Percentiles rank a stretch among this genome's conserved stretches.
These are phyloP conservation scores for Simplicillium aogashimaense DNA, from an alignment of 2,329 filamentous ascomycete genomes.

Conservation along the genomic window DNA sequence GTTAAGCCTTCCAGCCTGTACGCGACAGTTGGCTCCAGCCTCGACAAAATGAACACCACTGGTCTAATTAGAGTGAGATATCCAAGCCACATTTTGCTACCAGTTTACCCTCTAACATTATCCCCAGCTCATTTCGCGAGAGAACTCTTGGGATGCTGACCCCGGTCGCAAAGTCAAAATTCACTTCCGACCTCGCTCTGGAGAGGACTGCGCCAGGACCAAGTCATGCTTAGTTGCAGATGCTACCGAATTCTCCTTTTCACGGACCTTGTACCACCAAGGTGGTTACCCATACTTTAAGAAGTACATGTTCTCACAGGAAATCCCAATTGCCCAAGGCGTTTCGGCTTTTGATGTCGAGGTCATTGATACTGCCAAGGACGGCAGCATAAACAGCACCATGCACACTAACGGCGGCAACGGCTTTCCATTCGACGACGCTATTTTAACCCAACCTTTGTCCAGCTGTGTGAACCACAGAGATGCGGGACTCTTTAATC, in stretches of 20 bases:
- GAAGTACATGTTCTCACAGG: slow-evolving; percentile 3
- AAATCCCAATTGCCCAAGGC: slow-evolving; percentile 3
- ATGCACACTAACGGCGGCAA: slow-evolving; percentile 6
- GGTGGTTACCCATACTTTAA: slow-evolving; percentile 6
- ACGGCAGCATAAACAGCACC: slow-evolving; percentile 4
- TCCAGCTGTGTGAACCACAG: slow-evolving; percentile 3
- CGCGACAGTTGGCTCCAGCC: slow-evolving; percentile 5
- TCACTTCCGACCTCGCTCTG: slow-evolving; percentile 7
- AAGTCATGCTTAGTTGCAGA: slow-evolving; percentile 2
- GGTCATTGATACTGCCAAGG: slow-evolving; percentile 5
- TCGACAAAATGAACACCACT: slow-evolving; percentile 6
- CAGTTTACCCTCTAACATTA: not conserved
- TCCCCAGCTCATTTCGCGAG: slow-evolving; percentile 2
- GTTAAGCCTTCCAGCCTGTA: slow-evolving; percentile 7
- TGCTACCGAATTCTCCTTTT: slow-evolving; percentile 1
- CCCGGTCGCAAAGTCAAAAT: slow-evolving; percentile 6
- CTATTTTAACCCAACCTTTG: slow-evolving; percentile 2
- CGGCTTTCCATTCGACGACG: slow-evolving; percentile 7
- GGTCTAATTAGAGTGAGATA: slow-evolving; percentile 5
- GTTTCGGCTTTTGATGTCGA: slow-evolving; percentile 8
- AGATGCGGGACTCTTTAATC: not conserved
- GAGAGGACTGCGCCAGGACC: slow-evolving; percentile 1
- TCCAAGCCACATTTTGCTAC: not conserved
- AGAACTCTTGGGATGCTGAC: slow-evolving; percentile 2
- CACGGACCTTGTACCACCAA: slow-evolving; percentile 1